Evolutionary conservation across 441 rosid species (phyloP).

Genomic region (Macaranga tanarius): DNA sequence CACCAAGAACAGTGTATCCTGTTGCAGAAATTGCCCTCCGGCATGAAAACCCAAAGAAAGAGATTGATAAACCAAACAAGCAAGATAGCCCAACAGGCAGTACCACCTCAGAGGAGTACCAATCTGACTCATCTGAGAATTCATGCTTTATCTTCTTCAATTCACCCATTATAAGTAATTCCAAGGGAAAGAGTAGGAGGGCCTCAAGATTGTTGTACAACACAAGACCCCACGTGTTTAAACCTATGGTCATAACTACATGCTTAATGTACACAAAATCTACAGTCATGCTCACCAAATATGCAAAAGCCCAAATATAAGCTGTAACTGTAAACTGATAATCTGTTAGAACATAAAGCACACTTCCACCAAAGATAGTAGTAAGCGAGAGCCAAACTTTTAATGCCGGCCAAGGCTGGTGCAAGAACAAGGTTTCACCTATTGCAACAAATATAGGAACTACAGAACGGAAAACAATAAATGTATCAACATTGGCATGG

Average conservation of each 20-base stretch:
- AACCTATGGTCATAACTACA: conserved; percentile 91
- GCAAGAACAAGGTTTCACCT: conserved; percentile 81
- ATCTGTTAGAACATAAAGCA: conserved; percentile 82
- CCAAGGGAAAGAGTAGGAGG: conserved; percentile 79
- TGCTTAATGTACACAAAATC: conserved; percentile 98
- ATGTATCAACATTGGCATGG: too few species aligned
- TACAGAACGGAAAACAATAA: conserved; percentile 80
- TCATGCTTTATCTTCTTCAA: conserved; percentile 86
- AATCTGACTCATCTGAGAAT: conserved; percentile 59
- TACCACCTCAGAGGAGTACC: conserved; percentile 66
- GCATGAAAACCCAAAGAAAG: conserved; percentile 96
- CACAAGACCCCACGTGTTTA: conserved; percentile 73
- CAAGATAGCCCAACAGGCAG: conserved; percentile 80
- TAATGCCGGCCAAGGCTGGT: conserved; percentile 81
- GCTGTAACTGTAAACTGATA: conserved; percentile 85
- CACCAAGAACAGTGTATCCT: conserved; percentile 94
- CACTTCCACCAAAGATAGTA: conserved; percentile 84
- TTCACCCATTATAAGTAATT: conserved; percentile 93
- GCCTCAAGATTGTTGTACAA: conserved; percentile 96
- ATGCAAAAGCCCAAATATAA: conserved; percentile 87
- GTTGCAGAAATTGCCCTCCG: conserved; percentile 92
- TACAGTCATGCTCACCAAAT: conserved; percentile 81
- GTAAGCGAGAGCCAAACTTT: conserved; percentile 77
- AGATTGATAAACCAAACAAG: conserved; percentile 78
- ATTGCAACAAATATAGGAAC: conserved; percentile 92